A percentile compares a stretch with the other conserved stretches of the same genome.
phyloP scores from a whole-genome alignment of 139 green algal genomes.

The Tetratostichococcus sp. region DNA sequence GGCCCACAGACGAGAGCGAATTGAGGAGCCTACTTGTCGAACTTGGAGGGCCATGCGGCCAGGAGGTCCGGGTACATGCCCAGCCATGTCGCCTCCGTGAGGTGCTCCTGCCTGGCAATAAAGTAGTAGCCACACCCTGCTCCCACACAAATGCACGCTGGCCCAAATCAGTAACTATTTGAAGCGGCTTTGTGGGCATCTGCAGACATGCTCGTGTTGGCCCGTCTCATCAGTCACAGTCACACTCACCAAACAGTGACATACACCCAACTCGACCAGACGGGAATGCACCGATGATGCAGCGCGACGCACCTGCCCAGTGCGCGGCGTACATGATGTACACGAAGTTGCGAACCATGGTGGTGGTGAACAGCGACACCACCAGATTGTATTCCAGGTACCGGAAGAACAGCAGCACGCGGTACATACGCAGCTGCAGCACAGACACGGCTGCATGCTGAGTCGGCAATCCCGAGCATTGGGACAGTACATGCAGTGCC shows the following conservation, averaged over 20 bases:
- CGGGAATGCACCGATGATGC: too few species aligned
- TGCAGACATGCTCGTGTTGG: too few species aligned
- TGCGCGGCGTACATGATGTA: background rate
- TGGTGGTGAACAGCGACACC: slow-evolving; percentile 37
- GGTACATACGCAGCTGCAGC: slow-evolving; percentile 30
- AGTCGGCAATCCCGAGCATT: too few species aligned
- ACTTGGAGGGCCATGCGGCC: background rate
- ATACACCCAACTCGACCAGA: too few species aligned
- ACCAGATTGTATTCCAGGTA: slow-evolving; percentile 41
- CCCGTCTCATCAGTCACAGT: too few species aligned
- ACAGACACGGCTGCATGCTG: background rate
- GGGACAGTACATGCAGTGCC: too few species aligned
- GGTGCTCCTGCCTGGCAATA: slow-evolving; percentile 19
- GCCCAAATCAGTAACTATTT: too few species aligned
- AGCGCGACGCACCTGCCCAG: background rate
- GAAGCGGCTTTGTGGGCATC: slow-evolving; percentile 19
- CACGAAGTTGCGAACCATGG: slow-evolving; percentile 43
- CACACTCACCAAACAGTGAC: too few species aligned
- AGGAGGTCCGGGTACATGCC: slow-evolving; percentile 4
- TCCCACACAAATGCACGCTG: too few species aligned
- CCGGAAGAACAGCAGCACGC: slow-evolving; percentile 35
- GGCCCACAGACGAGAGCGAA: too few species aligned
- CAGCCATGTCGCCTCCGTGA: slow-evolving; percentile 31
- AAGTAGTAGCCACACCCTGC: slow-evolving; percentile 45
- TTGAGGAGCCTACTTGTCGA: background rate